Base-by-base conservation (phyloP, 805 yeast genomes). In the Kurtzmaniella fragi region DNA sequence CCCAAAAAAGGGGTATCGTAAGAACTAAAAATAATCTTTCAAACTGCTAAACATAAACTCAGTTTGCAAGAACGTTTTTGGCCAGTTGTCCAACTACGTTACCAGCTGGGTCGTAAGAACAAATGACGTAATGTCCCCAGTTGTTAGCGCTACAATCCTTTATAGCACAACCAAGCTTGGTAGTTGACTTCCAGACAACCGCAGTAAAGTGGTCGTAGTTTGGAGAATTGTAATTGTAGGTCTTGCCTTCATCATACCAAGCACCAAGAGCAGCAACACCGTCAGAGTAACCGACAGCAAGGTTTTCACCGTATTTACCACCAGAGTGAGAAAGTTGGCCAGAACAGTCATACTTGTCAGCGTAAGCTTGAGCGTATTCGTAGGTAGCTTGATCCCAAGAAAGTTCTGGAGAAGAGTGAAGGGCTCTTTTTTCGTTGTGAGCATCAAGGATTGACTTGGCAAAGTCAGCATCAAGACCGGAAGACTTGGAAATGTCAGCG, bases 81-180 rank as follows among this genome's bases (percentile, higher is more conserved):
- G 42, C 42, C 31, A 56, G 64, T 38, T 67, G 53, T 40, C 84
- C 81, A 36, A 70, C 61, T 38, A 71, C 55, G 64, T 88, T 88
- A 51, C 96, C 96, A 29, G 83, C 76, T 14, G 87, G 80, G 52
- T 70, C 64, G 47, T 89, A 88, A 38, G 82, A 78, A 61, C 96
- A 88, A 45, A 84, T 75, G 40, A 83, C 68, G 63, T 85, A 86
- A 48, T 68, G 63, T 39, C 79, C 78, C 53, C 67, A 64, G 53
- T 53, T 54, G 34, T 52, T 44, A n/a, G 61, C 42, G 17, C 58
- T 45, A 64, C 95, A 84, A 47, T 71, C 57, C 54, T 77, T 80
- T 59, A 69, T 64, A 38, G 83, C 93, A 65, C 95, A 86, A 14
- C 95, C 95, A 12, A 86, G 41, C 46, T 68, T 57, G 8, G 78